phyloP scores from a whole-genome alignment of 2,329 filamentous ascomycete species.

The Beauveria sp. region DNA sequence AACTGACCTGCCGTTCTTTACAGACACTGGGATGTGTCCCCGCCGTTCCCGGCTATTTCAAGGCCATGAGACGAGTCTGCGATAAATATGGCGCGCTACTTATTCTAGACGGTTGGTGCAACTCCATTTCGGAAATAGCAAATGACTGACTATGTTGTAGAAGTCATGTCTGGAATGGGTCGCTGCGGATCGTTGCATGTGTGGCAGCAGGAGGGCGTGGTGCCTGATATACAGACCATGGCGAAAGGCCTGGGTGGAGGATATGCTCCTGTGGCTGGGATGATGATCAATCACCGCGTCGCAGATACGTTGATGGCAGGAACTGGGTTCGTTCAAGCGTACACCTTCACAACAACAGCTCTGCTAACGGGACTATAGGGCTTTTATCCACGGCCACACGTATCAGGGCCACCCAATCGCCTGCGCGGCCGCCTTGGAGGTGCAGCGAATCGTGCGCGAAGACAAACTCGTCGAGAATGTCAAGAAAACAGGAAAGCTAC shows the following conservation, averaged over 20 bases:
- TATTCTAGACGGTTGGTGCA: slow-evolving; percentile 47
- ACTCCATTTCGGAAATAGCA: neutral
- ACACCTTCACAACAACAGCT: neutral
- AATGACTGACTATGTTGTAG: slow-evolving; percentile 22
- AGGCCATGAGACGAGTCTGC: slow-evolving; percentile 60
- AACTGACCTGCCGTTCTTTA: neutral
- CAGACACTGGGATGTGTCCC: slow-evolving; percentile 55
- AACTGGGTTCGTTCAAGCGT: slow-evolving; percentile 18
- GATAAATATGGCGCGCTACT: slow-evolving; percentile 63
- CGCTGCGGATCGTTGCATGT: slow-evolving; percentile 52
- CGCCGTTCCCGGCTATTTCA: slow-evolving; percentile 59
- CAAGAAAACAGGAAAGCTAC: slow-evolving; percentile 8
- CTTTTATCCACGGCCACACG: slow-evolving; percentile 19
- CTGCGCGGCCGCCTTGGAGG: slow-evolving; percentile 21
- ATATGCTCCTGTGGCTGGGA: slow-evolving; percentile 52
- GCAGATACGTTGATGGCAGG: slow-evolving; percentile 33
- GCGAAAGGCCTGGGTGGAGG: slow-evolving; percentile 61
- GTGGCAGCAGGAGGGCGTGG: slow-evolving; percentile 50
- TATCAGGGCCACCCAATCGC: slow-evolving; percentile 21
- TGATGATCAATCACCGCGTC: slow-evolving; percentile 47
- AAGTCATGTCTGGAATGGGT: slow-evolving; percentile 65
- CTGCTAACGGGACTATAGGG: neutral
- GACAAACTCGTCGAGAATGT: slow-evolving; percentile 19
- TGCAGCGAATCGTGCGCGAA: slow-evolving; percentile 37
- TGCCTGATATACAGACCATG: slow-evolving; percentile 58